Percentiles rank a stretch among this genome's conserved stretches.
These are phyloP conservation scores for Penicillium simplicissimum DNA, from an alignment of 495 filamentous ascomycete genomes.

Conservation along the genomic window DNA sequence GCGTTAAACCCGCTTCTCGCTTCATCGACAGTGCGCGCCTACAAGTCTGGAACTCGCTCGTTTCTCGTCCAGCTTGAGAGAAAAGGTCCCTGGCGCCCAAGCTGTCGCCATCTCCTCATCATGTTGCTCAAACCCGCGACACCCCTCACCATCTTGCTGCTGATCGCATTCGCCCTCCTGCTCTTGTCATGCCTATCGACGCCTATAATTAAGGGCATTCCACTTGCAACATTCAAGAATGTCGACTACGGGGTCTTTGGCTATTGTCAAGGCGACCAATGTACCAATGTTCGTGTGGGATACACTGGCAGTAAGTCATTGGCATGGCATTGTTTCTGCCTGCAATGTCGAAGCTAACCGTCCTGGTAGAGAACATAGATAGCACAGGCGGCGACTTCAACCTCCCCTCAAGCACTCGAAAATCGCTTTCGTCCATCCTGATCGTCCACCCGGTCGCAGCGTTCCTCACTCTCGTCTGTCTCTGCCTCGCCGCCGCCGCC, in stretches of 20 bases:
- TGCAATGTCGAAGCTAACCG: slow-evolving; percentile 17
- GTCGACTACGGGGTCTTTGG: slow-evolving; percentile 93
- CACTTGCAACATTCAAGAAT: slow-evolving; percentile 72
- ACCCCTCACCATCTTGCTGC: slow-evolving; percentile 81
- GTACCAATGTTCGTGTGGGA: slow-evolving; percentile 76
- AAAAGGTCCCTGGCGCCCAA: slow-evolving; percentile 7
- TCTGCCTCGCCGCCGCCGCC: slow-evolving; percentile 74
- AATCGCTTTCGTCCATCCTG: slow-evolving; percentile 85
- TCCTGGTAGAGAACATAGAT: slow-evolving; percentile 40
- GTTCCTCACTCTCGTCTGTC: slow-evolving; percentile 79
- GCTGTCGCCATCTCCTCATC: slow-evolving; percentile 27
- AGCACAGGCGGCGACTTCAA: slow-evolving; percentile 61
- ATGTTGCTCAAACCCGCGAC: slow-evolving; percentile 86
- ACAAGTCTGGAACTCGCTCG: slow-evolving; percentile 15
- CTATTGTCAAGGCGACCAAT: slow-evolving; percentile 66
- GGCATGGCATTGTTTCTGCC: slow-evolving; percentile 19
- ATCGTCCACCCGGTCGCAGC: slow-evolving; percentile 92
- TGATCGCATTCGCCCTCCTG: slow-evolving; percentile 81
- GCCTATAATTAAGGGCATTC: slow-evolving; percentile 83
- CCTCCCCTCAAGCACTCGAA: slow-evolving; percentile 70
- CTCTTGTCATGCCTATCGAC: slow-evolving; percentile 90
- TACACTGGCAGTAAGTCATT: slow-evolving; percentile 76
- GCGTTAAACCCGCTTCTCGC: slow-evolving; percentile 11
- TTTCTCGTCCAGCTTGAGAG: slow-evolving; percentile 15
- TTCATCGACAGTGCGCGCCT: slow-evolving; percentile 4